Evolutionary conservation across 345 rosid genomes (phyloP).

Genomic region (Geranium rotundifolium): DNA sequence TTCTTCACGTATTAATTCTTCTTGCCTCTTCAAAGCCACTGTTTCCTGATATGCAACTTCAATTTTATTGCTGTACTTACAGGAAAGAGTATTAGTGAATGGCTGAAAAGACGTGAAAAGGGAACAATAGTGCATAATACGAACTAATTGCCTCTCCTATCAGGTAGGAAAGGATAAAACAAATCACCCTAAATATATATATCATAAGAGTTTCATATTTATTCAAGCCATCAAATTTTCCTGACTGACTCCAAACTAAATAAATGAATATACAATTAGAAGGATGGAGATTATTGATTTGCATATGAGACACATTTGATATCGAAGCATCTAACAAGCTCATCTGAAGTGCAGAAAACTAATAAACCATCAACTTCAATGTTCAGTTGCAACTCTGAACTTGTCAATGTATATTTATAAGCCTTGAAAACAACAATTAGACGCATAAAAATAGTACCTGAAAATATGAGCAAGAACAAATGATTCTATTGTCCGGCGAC

Average conservation of each 20-base stretch:
- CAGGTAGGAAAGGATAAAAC: background rate
- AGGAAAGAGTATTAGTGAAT: constrained; percentile 6
- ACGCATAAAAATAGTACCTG: constrained; percentile 29
- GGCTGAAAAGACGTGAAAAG: background rate
- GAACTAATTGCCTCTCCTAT: background rate
- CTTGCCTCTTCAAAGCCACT: constrained; percentile 83
- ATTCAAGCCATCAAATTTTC: no score
- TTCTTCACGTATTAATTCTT: constrained; percentile 92
- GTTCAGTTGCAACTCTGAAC: no score
- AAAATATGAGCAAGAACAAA: constrained; percentile 86
- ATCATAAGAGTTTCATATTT: no score
- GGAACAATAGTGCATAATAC: background rate
- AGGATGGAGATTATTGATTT: no score
- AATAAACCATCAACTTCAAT: no score
- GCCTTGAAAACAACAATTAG: no score
- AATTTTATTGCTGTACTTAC: constrained; percentile 57
- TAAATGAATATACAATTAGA: no score
- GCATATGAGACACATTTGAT: no score
- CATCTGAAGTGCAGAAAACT: no score
- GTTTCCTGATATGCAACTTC: constrained; percentile 94
- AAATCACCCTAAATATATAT: background rate
- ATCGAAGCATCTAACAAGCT: no score
- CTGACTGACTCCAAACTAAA: no score
- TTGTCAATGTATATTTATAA: no score
- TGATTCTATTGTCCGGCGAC: constrained; percentile 81